These are phyloP conservation scores for Gyromitra esculenta DNA, from an alignment of 2,329 filamentous ascomycete species.

Conservation along the genomic window DNA sequence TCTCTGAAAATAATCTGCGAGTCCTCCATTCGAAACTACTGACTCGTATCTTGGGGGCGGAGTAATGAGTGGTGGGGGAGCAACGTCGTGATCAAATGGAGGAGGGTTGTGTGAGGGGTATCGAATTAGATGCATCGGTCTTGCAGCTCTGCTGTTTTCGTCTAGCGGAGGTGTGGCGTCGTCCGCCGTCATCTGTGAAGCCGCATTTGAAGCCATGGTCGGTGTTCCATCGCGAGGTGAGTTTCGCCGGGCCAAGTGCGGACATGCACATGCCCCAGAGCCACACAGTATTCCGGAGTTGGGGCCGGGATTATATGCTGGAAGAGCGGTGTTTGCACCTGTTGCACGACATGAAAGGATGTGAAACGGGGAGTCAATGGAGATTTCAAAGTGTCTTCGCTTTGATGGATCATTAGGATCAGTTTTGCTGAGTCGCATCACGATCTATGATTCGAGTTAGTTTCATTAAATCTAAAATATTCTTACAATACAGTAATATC, in stretches of 20 bases:
- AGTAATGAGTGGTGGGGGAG: conserved; percentile 77
- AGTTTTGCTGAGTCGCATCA: conserved; percentile 87
- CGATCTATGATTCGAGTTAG: conserved; percentile 69
- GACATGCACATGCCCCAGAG: conserved; percentile 37
- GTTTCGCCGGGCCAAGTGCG: conserved; percentile 74
- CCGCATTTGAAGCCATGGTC: conserved; percentile 58
- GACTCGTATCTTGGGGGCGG: conserved; percentile 86
- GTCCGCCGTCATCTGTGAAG: neutral
- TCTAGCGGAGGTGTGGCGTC: conserved; percentile 1
- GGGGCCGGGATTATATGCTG: conserved; percentile 75
- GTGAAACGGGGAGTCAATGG: conserved; percentile 93
- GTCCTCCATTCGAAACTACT: conserved; percentile 73
- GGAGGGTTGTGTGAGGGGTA: conserved; percentile 88
- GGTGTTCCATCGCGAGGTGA: conserved; percentile 60
- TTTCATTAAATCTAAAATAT: neutral
- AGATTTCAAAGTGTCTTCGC: conserved; percentile 91
- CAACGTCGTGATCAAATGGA: conserved; percentile 81
- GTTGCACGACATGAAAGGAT: conserved; percentile 94
- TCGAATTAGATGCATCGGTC: conserved; percentile 85
- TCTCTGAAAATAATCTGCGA: conserved; percentile 88
- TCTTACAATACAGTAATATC: conserved; percentile 55
- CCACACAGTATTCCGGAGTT: conserved; percentile 69
- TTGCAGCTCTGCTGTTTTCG: conserved; percentile 62
- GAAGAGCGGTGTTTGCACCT: conserved; percentile 84
- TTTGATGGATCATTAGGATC: conserved; percentile 81